Conservation (phyloP, 257 asterid genomes). For the Gentiana straminea region DNA sequence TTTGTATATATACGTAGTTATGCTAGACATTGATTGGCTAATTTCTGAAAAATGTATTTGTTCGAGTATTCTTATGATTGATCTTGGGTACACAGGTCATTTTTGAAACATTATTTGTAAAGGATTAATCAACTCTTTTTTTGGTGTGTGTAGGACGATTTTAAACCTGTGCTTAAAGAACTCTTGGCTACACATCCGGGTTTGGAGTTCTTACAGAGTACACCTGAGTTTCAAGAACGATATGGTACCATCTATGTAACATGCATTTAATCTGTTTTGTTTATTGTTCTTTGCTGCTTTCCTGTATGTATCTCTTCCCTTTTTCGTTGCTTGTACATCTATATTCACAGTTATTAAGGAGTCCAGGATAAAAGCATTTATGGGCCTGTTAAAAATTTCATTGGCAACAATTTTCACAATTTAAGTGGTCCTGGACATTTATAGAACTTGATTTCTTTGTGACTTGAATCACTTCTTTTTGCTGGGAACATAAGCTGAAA, state of each 20-base stretch:
- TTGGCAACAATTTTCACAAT: too few relatives aligned
- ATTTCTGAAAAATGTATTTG: background rate
- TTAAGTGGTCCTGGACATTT: too few relatives aligned
- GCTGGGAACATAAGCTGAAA: too few relatives aligned
- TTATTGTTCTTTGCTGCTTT: background rate
- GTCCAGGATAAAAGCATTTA: too few relatives aligned
- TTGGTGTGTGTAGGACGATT: constrained; percentile 51
- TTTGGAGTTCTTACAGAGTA: constrained; percentile 90
- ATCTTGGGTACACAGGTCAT: background rate
- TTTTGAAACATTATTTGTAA: constrained; percentile 1
- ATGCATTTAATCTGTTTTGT: background rate
- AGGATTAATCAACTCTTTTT: background rate
- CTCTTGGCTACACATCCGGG: constrained; percentile 98
- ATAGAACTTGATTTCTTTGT: too few relatives aligned
- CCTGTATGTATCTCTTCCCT: background rate
- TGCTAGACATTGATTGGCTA: background rate
- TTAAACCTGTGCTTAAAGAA: constrained; percentile 89
- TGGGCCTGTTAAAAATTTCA: too few relatives aligned
- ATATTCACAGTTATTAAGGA: too few relatives aligned
- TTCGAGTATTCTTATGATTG: background rate
- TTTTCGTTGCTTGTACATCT: too few relatives aligned
- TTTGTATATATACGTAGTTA: background rate
- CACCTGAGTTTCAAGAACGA: constrained; percentile 99
- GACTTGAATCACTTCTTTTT: too few relatives aligned
- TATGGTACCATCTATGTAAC: constrained; percentile 48